These are phyloP conservation scores for Xylariaceae sp. DNA, from an alignment of 2,329 filamentous ascomycete genomes.

Conservation along the genomic window DNA sequence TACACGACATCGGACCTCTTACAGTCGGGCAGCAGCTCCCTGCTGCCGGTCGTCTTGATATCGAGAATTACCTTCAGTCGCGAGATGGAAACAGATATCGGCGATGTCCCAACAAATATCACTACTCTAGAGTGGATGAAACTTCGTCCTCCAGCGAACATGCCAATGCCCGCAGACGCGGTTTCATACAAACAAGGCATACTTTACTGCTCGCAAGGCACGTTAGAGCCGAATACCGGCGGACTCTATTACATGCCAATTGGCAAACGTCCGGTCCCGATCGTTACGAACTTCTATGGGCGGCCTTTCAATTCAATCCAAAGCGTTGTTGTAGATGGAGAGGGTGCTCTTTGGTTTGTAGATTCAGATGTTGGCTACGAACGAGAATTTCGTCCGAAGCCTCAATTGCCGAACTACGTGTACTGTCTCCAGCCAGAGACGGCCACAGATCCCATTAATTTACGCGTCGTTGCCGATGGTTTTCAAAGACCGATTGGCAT, in stretches of 20 bases:
- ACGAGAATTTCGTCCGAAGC: conserved; percentile 40
- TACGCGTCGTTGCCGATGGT: conserved; percentile 45
- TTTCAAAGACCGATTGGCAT: conserved; percentile 42
- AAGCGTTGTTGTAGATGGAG: conserved; percentile 35
- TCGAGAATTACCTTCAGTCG: conserved; percentile 33
- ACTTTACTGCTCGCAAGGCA: conserved; percentile 42
- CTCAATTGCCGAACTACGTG: conserved; percentile 44
- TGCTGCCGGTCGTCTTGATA: conserved; percentile 42
- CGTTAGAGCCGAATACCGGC: conserved; percentile 17
- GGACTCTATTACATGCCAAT: conserved; percentile 32
- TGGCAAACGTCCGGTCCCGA: conserved; percentile 28
- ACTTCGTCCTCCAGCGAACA: conserved; percentile 37
- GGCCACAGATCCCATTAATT: conserved; percentile 25
- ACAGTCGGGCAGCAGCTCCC: conserved; percentile 33
- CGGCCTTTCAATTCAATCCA: conserved; percentile 46
- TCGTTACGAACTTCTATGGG: conserved; percentile 42
- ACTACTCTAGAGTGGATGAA: conserved; percentile 37
- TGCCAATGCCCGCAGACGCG: conserved; percentile 43
- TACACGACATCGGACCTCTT: conserved; percentile 44
- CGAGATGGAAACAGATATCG: neutral
- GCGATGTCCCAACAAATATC: conserved; percentile 17
- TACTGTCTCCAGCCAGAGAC: conserved; percentile 42
- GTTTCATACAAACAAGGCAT: conserved; percentile 39
- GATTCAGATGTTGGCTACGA: conserved; percentile 44
- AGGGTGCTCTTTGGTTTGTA: conserved; percentile 47